phyloP scores from a whole-genome alignment of 345 rosid species.

The Pistacia vera region DNA sequence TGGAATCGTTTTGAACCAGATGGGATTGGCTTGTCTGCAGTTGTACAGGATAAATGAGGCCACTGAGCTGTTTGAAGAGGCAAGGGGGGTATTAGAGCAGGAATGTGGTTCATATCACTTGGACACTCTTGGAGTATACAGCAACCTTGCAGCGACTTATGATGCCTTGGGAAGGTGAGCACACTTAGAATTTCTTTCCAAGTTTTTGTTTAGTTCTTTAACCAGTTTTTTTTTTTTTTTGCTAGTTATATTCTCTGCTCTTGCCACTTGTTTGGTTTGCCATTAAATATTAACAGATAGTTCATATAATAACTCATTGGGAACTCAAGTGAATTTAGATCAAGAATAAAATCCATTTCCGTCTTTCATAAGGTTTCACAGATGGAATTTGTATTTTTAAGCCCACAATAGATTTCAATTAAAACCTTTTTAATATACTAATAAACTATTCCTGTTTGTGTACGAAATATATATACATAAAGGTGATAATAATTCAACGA shows the following conservation, averaged over 20 bases:
- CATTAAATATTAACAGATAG: background rate
- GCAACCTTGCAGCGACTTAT: conserved; percentile 66
- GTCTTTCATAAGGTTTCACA: background rate
- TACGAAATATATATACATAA: no score
- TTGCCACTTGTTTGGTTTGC: conserved; percentile 9
- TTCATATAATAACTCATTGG: no score
- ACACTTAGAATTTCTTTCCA: background rate
- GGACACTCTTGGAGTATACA: conserved; percentile 59
- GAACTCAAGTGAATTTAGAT: background rate
- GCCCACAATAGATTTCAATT: background rate
- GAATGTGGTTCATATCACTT: conserved; percentile 54
- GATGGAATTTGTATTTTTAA: background rate
- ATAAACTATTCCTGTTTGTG: no score
- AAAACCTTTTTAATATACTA: no score
- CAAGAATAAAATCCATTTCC: background rate
- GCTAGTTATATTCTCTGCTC: background rate
- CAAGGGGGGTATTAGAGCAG: conserved; percentile 45
- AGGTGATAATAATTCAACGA: no score
- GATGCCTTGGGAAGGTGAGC: conserved; percentile 61
- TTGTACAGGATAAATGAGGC: conserved; percentile 58
- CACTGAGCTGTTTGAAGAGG: conserved; percentile 51
- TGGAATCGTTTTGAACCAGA: conserved; percentile 58
- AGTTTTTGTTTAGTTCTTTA: conserved; percentile 4
- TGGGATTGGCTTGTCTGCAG: conserved; percentile 59
- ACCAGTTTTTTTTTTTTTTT: background rate